These are phyloP conservation scores for Acanthamoeba royreba DNA, from an alignment of 208 protist genomes.

Conservation along the genomic window DNA sequence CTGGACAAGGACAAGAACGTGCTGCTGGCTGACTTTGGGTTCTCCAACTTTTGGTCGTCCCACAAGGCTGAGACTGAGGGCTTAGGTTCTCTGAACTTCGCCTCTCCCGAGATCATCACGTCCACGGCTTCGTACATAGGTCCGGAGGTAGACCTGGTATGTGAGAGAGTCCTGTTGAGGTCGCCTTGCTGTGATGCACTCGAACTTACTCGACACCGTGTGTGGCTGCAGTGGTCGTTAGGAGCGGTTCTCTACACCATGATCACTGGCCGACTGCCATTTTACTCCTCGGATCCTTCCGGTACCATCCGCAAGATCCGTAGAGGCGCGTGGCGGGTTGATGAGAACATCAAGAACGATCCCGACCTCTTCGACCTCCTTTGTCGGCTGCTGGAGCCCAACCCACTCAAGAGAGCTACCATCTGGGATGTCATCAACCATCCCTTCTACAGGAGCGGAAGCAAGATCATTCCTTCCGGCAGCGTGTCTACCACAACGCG, in stretches of 20 bases:
- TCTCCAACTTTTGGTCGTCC: conserved; percentile 25
- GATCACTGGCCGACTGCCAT: neutral
- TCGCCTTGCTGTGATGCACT: neutral
- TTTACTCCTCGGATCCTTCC: neutral
- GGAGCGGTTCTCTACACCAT: conserved; percentile 18
- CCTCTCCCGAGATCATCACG: neutral
- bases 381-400: neutral
- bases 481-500: neutral
- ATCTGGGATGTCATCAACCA: conserved; percentile 29
- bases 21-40: conserved; percentile 15
- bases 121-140: neutral
- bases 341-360: neutral
- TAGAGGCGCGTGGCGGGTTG: neutral
- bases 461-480: neutral
- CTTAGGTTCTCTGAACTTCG: neutral
- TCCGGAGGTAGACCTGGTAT: neutral
- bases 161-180: too few relatives aligned
- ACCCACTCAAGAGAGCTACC: neutral
- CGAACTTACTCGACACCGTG: too few relatives aligned
- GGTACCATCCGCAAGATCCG: neutral
- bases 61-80: neutral
- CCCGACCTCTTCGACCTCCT: neutral
- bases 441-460: neutral
- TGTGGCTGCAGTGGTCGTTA: neutral
- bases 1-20: neutral